Evolutionary conservation across 108 stramenopile genomes (phyloP).

Genomic region (Schizochytrium sp.): DNA sequence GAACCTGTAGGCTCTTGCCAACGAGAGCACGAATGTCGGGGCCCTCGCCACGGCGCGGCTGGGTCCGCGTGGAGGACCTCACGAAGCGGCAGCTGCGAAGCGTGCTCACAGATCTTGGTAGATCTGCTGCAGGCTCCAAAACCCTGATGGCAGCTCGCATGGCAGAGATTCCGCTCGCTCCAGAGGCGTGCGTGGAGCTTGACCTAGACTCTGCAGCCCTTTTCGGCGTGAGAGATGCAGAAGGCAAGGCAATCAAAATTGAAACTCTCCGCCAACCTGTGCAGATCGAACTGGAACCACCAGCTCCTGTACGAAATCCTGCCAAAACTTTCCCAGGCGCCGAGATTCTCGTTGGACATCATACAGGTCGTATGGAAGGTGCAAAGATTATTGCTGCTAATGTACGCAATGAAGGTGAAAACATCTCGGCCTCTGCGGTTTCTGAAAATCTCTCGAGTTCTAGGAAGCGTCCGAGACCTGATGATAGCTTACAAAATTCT

Average conservation of each 20-base stretch:
- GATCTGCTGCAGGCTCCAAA: neutral
- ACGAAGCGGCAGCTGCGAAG: constrained; percentile 50
- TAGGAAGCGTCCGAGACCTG: neutral
- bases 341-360: neutral
- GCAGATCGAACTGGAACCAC: neutral
- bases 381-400: neutral
- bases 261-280: neutral
- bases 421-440: neutral
- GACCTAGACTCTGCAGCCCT: neutral
- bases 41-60: too few species aligned
- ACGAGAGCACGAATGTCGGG: too few species aligned
- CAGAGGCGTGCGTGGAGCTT: neutral
- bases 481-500: neutral
- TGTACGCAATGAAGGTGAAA: too few species aligned
- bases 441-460: too few species aligned
- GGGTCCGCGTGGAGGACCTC: neutral
- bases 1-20: too few species aligned
- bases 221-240: neutral
- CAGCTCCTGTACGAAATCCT: neutral
- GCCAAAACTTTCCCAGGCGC: neutral
- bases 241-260: neutral
- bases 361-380: neutral
- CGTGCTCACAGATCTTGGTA: constrained; percentile 21
- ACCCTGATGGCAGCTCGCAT: neutral
- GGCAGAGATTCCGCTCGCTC: neutral